These are phyloP conservation scores for Vigna mungo DNA, from an alignment of 306 rosid genomes.

Conservation along the genomic window DNA sequence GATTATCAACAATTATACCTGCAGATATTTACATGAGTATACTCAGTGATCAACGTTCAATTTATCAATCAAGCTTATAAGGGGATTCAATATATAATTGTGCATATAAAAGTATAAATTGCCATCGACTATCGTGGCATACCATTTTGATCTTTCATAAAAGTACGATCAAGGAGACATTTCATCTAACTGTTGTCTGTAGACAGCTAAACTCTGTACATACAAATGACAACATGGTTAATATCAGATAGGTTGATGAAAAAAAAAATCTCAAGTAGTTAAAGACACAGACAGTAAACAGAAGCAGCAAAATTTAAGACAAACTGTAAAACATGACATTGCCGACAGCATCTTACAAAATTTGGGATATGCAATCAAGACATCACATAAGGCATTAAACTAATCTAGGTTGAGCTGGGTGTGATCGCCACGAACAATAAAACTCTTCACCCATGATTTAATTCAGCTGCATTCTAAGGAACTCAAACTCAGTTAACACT, in stretches of 20 bases:
- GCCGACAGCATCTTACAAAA: conserved; percentile 7
- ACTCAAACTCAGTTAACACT: background rate
- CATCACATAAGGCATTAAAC: background rate
- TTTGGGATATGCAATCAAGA: background rate
- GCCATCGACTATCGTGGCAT: conserved; percentile 1
- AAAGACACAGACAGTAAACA: conserved; percentile 16
- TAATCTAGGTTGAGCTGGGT: background rate
- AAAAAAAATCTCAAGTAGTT: background rate
- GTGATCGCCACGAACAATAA: background rate
- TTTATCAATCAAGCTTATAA: conserved; percentile 9
- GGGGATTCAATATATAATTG: background rate
- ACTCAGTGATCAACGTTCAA: conserved; percentile 16
- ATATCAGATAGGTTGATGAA: conserved; percentile 23
- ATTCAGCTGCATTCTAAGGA: background rate
- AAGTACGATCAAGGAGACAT: conserved; percentile 41
- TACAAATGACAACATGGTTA: conserved; percentile 34
- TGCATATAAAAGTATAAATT: background rate
- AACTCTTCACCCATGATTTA: background rate
- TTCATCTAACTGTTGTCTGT: conserved; percentile 64
- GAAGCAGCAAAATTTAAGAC: conserved; percentile 1
- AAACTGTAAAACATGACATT: conserved; percentile 11
- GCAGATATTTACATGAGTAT: conserved; percentile 38
- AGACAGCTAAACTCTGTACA: conserved; percentile 63
- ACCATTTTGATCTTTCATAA: conserved; percentile 35
- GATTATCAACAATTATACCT: conserved; percentile 37